Conservation (phyloP, 2,329 filamentous ascomycete genomes). For the Neofusicoccum cordaticola region DNA sequence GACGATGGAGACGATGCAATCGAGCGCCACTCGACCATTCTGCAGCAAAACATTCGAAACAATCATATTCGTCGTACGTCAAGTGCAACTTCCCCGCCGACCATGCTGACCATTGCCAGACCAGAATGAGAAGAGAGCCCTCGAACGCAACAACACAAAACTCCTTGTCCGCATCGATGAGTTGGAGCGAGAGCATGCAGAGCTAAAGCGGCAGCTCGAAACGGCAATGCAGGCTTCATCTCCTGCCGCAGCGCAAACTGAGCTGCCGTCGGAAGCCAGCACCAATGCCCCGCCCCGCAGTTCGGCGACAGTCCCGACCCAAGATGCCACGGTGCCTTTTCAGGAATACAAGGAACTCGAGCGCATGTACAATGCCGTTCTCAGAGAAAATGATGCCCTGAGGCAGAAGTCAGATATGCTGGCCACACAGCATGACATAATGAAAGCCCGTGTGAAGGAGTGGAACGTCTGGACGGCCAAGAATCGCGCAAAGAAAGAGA, state of each 20-base stretch:
- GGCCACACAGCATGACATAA: constrained; percentile 27
- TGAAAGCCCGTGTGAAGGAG: constrained; percentile 38
- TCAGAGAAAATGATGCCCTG: constrained; percentile 22
- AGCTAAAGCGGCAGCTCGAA: constrained; percentile 19
- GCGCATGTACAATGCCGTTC: not conserved
- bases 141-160: not conserved
- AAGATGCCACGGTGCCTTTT: constrained; percentile 18
- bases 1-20: not conserved
- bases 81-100: not conserved
- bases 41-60: not conserved
- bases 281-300: not conserved
- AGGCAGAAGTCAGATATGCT: constrained; percentile 32
- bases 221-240: not conserved
- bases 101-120: not conserved
- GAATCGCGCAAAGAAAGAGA: not conserved
- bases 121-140: not conserved
- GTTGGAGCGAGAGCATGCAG: constrained; percentile 19
- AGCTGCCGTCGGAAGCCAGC: not conserved
- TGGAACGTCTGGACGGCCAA: constrained; percentile 30
- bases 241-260: not conserved
- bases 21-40: not conserved
- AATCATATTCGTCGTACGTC: not conserved
- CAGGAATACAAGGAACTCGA: constrained; percentile 29
- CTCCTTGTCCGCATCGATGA: constrained; percentile 5
- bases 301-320: not conserved